A percentile compares a stretch with the other conserved stretches of the same genome.
Evolutionary conservation across 768 basidiomycete species (phyloP).

Genomic region (Jaapia argillacea): DNA sequence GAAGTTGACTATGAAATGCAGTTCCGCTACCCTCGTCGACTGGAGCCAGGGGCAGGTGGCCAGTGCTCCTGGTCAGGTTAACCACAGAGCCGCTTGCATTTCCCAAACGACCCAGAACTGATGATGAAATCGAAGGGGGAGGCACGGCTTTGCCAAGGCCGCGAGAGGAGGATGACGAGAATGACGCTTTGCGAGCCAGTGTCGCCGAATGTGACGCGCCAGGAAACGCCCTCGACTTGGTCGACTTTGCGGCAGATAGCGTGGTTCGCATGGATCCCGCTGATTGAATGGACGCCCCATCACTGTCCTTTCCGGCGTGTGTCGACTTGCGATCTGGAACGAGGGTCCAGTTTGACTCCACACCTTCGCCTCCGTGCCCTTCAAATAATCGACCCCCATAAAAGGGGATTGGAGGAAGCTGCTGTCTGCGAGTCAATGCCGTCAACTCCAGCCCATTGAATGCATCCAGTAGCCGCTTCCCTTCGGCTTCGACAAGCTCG

Average conservation of each 20-base stretch:
- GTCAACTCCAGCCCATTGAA: constrained; percentile 73
- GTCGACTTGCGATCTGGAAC: constrained; percentile 1
- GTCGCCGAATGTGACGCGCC: constrained; percentile 8
- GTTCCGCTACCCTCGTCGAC: constrained; percentile 37
- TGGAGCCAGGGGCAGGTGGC: constrained; percentile 39
- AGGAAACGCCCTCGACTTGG: constrained; percentile 3
- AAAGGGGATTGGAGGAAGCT: constrained; percentile 22
- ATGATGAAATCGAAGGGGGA: constrained; percentile 19
- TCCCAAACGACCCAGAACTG: constrained; percentile 19
- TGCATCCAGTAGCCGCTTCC: constrained; percentile 61
- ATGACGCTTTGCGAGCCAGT: constrained; percentile 9
- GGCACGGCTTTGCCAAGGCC: constrained; percentile 18
- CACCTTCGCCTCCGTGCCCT: neutral
- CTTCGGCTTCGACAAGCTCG: constrained; percentile 59
- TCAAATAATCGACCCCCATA: neutral
- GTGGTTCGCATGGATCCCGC: constrained; percentile 8
- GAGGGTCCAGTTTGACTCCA: constrained; percentile 4
- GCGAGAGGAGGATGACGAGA: constrained; percentile 12
- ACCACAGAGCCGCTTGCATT: constrained; percentile 31
- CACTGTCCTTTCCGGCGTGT: constrained; percentile 6
- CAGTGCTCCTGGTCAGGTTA: constrained; percentile 42
- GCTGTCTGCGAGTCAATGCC: constrained; percentile 42
- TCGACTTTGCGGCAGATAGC: constrained; percentile 9
- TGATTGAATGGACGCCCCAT: constrained; percentile 8
- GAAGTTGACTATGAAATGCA: no score